Evolutionary conservation across 108 stramenopile genomes (phyloP).

Genomic region (Cafeteria roenbergensis): DNA sequence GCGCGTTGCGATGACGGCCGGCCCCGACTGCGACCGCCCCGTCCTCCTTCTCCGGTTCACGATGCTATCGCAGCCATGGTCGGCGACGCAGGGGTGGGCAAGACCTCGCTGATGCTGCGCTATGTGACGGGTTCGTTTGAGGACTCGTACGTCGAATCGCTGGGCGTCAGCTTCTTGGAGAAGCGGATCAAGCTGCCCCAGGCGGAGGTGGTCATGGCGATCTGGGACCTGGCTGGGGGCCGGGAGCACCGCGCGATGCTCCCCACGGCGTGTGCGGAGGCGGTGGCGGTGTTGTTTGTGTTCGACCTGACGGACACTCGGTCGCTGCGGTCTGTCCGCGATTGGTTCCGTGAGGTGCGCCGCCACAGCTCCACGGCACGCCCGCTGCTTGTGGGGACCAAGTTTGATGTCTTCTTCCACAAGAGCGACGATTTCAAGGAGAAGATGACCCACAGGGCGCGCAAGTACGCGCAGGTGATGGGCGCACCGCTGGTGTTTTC

Average conservation of each 20-base stretch:
- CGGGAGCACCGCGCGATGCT: slow-evolving; percentile 47
- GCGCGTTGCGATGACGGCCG: too few species aligned
- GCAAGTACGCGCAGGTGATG: slow-evolving; percentile 49
- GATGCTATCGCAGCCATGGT: slow-evolving; percentile 19
- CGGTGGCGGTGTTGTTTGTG: slow-evolving; percentile 46
- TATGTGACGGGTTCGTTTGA: slow-evolving; percentile 52
- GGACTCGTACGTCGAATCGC: slow-evolving; percentile 49
- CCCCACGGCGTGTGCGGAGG: slow-evolving; percentile 49
- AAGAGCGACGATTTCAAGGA: slow-evolving; percentile 38
- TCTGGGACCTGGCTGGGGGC: slow-evolving; percentile 51
- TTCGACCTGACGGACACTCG: slow-evolving; percentile 35
- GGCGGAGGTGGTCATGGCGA: slow-evolving; percentile 47
- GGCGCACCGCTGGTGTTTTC: slow-evolving; percentile 47
- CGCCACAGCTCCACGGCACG: slow-evolving; percentile 39
- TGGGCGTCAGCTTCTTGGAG: slow-evolving; percentile 54
- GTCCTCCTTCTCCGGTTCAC: too few species aligned
- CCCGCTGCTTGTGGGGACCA: slow-evolving; percentile 49
- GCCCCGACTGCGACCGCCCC: too few species aligned
- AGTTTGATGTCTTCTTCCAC: slow-evolving; percentile 47
- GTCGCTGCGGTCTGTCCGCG: slow-evolving; percentile 21
- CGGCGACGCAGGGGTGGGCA: slow-evolving; percentile 33
- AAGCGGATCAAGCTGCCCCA: slow-evolving; percentile 45
- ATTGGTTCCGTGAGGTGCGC: slow-evolving; percentile 51
- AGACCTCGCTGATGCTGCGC: slow-evolving; percentile 53
- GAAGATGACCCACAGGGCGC: slow-evolving; percentile 39